Base-by-base conservation (phyloP, 2,329 filamentous ascomycete species). In the Fusarium sp. region DNA sequence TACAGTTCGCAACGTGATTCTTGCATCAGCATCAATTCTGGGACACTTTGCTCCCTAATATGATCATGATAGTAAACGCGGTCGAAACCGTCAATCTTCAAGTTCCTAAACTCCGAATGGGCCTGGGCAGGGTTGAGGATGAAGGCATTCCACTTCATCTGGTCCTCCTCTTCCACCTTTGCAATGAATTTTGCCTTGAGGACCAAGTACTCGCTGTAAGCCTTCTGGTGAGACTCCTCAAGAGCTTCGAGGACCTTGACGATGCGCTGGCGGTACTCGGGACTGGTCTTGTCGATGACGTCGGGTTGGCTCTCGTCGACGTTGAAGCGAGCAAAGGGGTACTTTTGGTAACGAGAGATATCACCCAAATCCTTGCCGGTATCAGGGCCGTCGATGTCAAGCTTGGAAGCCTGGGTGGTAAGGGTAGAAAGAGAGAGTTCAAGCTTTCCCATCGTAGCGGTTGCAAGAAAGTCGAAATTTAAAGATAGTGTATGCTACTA, bases 91-190 rank as follows among this genome's bases (percentile, higher is more conserved):
- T 44, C 9, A 6, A 60, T 5, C 17, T 60, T 31, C 2, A 28
- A 14, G 6, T 24, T 13, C 5, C n/a, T 5, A 17, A 54, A 7
- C 24, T 9, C 5, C 9, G 40, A 34, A n/a, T 26, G 38, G 8
- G 9, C n/a, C 4, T 17, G 7, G 8, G n/a, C 24, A 19, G 65
- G 65, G n/a, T 68, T 39, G 14, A 70, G 49, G 7, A 69, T 43
- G n/a, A 45, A 59, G 8, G 42, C 19, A 34, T 71, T 71, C 64
- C 64, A 71, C 15, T 38, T 31, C 33, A 44, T 11, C 19, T 63
- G 44, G 0, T 66, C 56, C 8, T 28, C 4, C 11, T 31, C 17
- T 28, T 71, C 68, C 14, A 31, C 4, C 6, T 10, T 9, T 5
- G 31, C 40, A 17, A 71, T 34, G 13, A 36, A 14, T 4, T 43